Base-by-base conservation (phyloP, 768 basidiomycete species). In the Kwoniella bestiolae region DNA sequence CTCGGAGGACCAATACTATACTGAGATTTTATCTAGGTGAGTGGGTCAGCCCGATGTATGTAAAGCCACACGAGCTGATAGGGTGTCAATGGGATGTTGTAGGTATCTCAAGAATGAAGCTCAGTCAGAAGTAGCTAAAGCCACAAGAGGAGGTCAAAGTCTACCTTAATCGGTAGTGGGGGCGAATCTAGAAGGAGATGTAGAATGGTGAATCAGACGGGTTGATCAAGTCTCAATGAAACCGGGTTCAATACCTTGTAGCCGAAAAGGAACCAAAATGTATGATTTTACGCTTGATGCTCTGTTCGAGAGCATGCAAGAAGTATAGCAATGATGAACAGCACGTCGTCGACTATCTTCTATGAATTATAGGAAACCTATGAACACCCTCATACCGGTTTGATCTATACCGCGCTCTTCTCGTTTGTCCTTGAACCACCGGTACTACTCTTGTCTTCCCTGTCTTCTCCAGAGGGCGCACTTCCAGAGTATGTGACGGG, bases 41-140 rank as follows among this genome's bases (percentile, higher is more conserved):
- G 67, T 61, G n/a, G 32, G 14, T 12, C 25, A 26, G 29, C 1
- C 3, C 28, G 23, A 12, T 18, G 38, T 11, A 41, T 5, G 12
- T 11, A 41, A 0, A 41, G 38, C n/a, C n/a, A n/a, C n/a, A n/a
- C n/a, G n/a, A n/a, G n/a, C n/a, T n/a, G n/a, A n/a, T n/a, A n/a
- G n/a, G n/a, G n/a, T n/a, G n/a, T n/a, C n/a, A 41, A 14, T 18
- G 14, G 7, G 38, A 14, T 18, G 5, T 41, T 41, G 81, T 7
- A 83, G 87, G 3, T 89, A 87, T 73, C 79, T 88, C 44, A 83
- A 83, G 7, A 84, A 89, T 68, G 86, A 87, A 68, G 84, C 86
- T 2, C 83, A 85, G 74, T 85, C 85, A 64, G 85, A 85, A 56
- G 84, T 83, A 31, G 86, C 86, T 0, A 86, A 85, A 66, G 86